Evolutionary conservation across 371 early-diverging fungal species (phyloP).

Genomic region (Lichtheimia ornata): DNA sequence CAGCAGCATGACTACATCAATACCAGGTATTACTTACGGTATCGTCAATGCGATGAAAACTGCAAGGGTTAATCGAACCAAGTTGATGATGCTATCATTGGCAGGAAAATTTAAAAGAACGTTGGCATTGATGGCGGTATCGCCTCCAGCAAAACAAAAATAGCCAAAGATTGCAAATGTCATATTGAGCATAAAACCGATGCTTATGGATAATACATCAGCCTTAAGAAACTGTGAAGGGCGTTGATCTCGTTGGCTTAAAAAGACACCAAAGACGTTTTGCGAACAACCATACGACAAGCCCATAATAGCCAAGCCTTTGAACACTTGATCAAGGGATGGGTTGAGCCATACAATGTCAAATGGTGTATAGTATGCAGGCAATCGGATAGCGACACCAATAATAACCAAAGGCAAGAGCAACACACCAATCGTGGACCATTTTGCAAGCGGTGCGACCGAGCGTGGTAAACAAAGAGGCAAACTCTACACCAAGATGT

Average conservation of each 20-base stretch:
- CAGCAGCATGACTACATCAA: background rate
- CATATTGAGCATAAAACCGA: constrained; percentile 49
- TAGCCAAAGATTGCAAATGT: constrained; percentile 55
- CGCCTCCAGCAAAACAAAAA: constrained; percentile 45
- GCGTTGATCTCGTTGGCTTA: constrained; percentile 35
- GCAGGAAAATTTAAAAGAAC: constrained; percentile 54
- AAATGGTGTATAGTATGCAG: constrained; percentile 44
- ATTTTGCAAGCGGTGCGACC: constrained; percentile 48
- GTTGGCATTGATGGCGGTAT: constrained; percentile 45
- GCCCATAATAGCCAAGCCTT: constrained; percentile 52
- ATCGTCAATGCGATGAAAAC: constrained; percentile 52
- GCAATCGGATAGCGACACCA: constrained; percentile 42
- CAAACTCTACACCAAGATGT: constrained; percentile 27
- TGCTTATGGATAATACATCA: constrained; percentile 33
- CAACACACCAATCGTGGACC: constrained; percentile 47
- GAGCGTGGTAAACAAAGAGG: constrained; percentile 54
- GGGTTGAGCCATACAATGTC: constrained; percentile 35
- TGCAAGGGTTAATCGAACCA: constrained; percentile 46
- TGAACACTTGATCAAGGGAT: constrained; percentile 22
- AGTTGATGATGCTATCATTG: constrained; percentile 46
- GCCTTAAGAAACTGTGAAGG: constrained; percentile 41
- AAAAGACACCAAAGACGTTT: constrained; percentile 51
- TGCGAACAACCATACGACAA: constrained; percentile 57
- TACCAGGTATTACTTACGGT: constrained; percentile 33
- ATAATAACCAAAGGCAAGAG: constrained; percentile 45